phyloP scores from a whole-genome alignment of 2,329 filamentous ascomycete genomes.

The Alternaria sp. region DNA sequence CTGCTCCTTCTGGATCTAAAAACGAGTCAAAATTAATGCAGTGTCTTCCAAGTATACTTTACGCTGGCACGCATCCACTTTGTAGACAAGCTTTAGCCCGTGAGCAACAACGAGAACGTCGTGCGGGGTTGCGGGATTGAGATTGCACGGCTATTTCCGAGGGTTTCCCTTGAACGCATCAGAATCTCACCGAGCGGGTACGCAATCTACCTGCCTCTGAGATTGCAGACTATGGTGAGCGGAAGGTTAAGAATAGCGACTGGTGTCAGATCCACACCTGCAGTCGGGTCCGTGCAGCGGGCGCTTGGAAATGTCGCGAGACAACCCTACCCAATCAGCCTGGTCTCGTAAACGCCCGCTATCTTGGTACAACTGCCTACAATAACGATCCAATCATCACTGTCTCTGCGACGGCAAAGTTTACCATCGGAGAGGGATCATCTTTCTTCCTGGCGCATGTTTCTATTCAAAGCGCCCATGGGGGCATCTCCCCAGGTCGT shows the following conservation, averaged over 20 bases:
- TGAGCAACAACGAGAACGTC: neutral
- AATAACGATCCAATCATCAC: conserved; percentile 29
- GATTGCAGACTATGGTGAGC: conserved; percentile 1
- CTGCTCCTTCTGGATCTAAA: neutral
- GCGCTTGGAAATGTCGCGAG: conserved; percentile 17
- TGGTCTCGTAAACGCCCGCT: conserved; percentile 25
- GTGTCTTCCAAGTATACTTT: neutral
- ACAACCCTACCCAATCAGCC: conserved; percentile 24
- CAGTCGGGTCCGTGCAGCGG: conserved; percentile 14
- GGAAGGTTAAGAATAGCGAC: conserved; percentile 23
- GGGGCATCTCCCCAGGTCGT: conserved; percentile 25
- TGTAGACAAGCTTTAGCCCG: neutral
- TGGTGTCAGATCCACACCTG: conserved; percentile 12
- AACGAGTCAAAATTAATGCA: neutral
- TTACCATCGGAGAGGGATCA: conserved; percentile 29
- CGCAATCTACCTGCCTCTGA: conserved; percentile 4
- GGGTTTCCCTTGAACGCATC: neutral
- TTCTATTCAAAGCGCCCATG: conserved; percentile 36
- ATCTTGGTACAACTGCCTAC: conserved; percentile 21
- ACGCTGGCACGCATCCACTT: neutral
- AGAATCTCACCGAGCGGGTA: conserved; percentile 9
- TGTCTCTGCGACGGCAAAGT: conserved; percentile 1
- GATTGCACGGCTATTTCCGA: neutral
- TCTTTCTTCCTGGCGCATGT: conserved; percentile 26
- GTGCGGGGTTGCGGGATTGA: conserved; percentile 2